A percentile compares a stretch with the other conserved stretches of the same genome.
phyloP scores from a whole-genome alignment of 306 rosid genomes.

The Rosa chinensis region DNA sequence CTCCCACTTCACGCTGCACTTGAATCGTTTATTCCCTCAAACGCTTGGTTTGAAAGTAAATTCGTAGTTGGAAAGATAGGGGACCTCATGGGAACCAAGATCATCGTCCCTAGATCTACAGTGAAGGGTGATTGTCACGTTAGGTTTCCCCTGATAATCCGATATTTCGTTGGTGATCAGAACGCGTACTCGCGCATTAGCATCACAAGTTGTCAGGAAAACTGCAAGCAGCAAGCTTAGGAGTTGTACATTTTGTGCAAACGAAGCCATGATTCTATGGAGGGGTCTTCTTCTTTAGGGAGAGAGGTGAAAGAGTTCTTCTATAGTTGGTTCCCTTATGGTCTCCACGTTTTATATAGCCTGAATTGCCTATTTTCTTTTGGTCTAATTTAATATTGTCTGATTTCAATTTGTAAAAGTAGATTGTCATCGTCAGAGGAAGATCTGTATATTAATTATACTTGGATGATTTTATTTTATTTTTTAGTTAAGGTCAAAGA shows the following conservation, averaged over 20 bases:
- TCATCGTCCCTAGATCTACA: conserved; percentile 6
- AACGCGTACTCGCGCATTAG: background rate
- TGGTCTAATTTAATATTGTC: background rate
- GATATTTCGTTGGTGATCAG: background rate
- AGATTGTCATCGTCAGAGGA: background rate
- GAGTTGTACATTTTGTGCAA: background rate
- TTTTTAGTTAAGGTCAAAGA: too few relatives aligned
- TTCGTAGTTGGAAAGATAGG: background rate
- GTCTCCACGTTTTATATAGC: background rate
- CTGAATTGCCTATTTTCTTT: background rate
- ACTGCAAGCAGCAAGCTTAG: background rate
- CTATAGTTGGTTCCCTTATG: background rate
- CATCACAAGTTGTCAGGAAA: background rate
- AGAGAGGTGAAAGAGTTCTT: background rate
- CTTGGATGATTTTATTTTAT: background rate
- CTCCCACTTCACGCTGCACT: background rate
- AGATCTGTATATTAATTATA: background rate
- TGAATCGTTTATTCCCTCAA: background rate
- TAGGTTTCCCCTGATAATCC: background rate
- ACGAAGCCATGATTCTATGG: background rate
- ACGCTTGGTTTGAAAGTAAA: background rate
- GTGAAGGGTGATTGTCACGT: background rate
- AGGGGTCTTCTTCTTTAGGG: background rate
- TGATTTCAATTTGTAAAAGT: background rate
- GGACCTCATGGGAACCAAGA: background rate